Evolutionary conservation across 192 early-diverging fungal species (phyloP).

Genomic region (Spizellomyces sp.): DNA sequence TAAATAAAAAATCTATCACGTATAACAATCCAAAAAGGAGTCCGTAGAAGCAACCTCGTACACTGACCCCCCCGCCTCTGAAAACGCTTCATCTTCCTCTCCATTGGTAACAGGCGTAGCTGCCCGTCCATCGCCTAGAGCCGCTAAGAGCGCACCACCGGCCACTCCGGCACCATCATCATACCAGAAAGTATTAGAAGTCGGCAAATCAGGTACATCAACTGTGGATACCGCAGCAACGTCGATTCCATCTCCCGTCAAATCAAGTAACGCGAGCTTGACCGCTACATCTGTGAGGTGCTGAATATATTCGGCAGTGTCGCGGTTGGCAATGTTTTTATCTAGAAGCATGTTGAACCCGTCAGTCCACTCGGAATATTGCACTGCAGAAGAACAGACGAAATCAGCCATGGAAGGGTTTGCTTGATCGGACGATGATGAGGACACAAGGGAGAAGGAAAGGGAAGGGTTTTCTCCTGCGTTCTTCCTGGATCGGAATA

Average conservation of each 20-base stretch:
- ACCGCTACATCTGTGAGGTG: constrained; percentile 70
- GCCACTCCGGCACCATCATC: constrained; percentile 12
- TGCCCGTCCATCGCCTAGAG: neutral
- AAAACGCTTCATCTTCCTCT: constrained; percentile 14
- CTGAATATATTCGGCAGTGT: constrained; percentile 67
- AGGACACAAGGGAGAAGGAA: constrained; percentile 53
- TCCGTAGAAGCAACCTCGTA: constrained; percentile 1
- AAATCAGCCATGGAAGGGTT: constrained; percentile 58
- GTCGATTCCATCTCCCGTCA: constrained; percentile 66
- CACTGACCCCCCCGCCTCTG: constrained; percentile 8
- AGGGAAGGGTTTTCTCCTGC: constrained; percentile 34
- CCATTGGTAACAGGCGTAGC: neutral
- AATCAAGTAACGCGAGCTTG: constrained; percentile 64
- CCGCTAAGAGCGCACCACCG: neutral
- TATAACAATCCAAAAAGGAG: too few relatives aligned
- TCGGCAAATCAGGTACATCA: neutral
- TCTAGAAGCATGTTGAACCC: constrained; percentile 74
- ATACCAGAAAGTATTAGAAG: constrained; percentile 8
- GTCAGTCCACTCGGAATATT: constrained; percentile 74
- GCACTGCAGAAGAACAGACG: constrained; percentile 41
- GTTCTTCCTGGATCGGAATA: constrained; percentile 37
- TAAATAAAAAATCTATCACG: too few relatives aligned
- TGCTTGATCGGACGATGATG: constrained; percentile 27
- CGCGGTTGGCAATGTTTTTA: constrained; percentile 60
- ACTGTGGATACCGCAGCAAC: constrained; percentile 12